A percentile compares a stretch with the other conserved stretches of the same genome.
phyloP scores from a whole-genome alignment of 176 grass and related monocot genomes.

The Stipa capillata region DNA sequence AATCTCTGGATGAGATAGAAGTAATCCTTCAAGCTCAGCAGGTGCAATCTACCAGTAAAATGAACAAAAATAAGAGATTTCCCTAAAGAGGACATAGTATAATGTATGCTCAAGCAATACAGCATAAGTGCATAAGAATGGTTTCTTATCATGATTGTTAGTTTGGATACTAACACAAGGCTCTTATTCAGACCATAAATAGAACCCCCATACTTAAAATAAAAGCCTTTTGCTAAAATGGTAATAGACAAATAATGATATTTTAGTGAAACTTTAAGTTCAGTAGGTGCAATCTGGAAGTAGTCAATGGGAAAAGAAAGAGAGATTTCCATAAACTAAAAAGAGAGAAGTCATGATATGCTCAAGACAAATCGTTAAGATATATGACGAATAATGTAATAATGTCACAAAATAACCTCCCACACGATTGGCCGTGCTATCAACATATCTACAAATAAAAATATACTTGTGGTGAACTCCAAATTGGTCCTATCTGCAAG shows the following conservation, averaged over 20 bases:
- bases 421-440: background rate
- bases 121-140: background rate
- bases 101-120: background rate
- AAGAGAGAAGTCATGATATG: background rate
- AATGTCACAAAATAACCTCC: background rate
- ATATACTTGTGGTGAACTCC: background rate
- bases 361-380: background rate
- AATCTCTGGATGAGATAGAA: slow-evolving; percentile 87
- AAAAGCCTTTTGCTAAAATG: background rate
- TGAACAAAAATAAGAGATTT: background rate
- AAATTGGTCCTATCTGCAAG: too few relatives aligned
- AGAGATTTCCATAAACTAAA: background rate
- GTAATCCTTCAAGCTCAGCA: slow-evolving; percentile 88
- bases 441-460: background rate
- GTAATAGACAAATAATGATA: background rate
- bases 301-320: too few relatives aligned
- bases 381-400: background rate
- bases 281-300: too few relatives aligned
- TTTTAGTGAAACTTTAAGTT: background rate
- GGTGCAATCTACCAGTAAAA: slow-evolving; percentile 64
- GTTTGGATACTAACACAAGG: background rate
- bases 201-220: background rate
- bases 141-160: background rate
- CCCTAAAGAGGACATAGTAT: background rate
- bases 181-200: background rate